Evolutionary conservation across 257 asterid species (phyloP).

Genomic region (Gynochthodes officinalis): DNA sequence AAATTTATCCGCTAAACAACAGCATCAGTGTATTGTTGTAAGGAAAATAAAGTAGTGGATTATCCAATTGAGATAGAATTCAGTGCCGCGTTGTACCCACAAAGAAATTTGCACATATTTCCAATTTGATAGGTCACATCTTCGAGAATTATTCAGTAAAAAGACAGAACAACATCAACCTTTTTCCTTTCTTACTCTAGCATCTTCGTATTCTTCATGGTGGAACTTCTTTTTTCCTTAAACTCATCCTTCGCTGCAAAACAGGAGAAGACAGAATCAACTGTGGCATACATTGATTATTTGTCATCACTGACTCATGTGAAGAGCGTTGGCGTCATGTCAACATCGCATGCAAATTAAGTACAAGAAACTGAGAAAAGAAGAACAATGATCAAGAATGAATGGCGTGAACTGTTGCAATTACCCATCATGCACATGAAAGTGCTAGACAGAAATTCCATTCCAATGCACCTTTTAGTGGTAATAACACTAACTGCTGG

Average conservation of each 20-base stretch:
- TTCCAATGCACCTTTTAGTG: not conserved
- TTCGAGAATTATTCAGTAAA: not conserved
- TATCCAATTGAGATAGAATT: not conserved
- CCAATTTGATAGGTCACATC: conserved; percentile 13
- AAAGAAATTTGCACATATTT: conserved; percentile 1
- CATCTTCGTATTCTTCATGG: conserved; percentile 2
- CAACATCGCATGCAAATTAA: not conserved
- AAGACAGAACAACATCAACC: not conserved
- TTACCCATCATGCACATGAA: not conserved
- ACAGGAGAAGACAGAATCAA: not conserved
- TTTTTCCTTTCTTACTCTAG: conserved; percentile 6
- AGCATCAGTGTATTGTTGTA: no score
- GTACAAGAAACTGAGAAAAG: not conserved
- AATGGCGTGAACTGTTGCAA: not conserved
- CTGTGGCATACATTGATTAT: not conserved
- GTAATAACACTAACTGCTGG: not conserved
- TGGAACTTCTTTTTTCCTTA: not conserved
- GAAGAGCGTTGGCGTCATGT: not conserved
- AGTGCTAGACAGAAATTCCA: not conserved
- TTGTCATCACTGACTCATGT: not conserved
- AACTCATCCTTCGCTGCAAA: no score
- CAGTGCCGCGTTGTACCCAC: not conserved
- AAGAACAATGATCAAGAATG: not conserved
- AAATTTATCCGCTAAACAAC: not conserved
- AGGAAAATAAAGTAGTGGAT: not conserved